Evolutionary conservation across 1,284 basidiomycete species (phyloP).

Genomic region (Rhodotorula sp.): DNA sequence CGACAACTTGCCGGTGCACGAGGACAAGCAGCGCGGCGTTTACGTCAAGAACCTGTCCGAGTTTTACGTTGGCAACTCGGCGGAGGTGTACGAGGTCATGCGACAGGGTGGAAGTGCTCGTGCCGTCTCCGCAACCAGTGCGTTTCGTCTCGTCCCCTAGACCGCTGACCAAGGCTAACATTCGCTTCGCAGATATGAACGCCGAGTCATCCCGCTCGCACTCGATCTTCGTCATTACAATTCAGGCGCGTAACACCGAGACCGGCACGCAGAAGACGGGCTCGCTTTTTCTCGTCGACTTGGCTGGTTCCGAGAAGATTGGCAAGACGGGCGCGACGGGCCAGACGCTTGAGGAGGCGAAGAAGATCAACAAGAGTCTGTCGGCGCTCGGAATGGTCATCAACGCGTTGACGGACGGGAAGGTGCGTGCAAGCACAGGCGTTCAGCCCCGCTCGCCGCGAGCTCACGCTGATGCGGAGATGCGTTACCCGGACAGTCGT

Average conservation of each 20-base stretch:
- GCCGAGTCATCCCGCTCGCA: constrained; percentile 98
- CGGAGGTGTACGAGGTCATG: constrained; percentile 99
- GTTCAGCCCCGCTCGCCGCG: not conserved
- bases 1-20: constrained; percentile 97
- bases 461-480: no score
- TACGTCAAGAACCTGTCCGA: constrained; percentile 98
- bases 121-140: constrained; percentile 92
- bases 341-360: constrained; percentile 97
- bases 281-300: constrained; percentile 95
- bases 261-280: constrained; percentile 92
- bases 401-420: constrained; percentile 94
- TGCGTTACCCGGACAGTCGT: no score
- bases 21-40: constrained; percentile 95
- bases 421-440: constrained; percentile 58
- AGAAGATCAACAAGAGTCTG: constrained; percentile 99
- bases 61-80: constrained; percentile 92
- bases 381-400: constrained; percentile 99
- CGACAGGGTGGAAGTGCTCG: constrained; percentile 87
- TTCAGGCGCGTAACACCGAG: constrained; percentile 94
- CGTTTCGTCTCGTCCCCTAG: constrained; percentile 47
- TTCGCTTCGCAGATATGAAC: constrained; percentile 82
- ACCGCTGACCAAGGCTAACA: not conserved
- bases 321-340: constrained; percentile 99
- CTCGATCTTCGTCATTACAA: constrained; percentile 97
- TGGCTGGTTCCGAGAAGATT: constrained; percentile 98